Evolutionary conservation across 2,329 filamentous ascomycete genomes (phyloP), one percentile per base, ranked within the genome.

Genomic region (Penicillium capsulatum): DNA sequence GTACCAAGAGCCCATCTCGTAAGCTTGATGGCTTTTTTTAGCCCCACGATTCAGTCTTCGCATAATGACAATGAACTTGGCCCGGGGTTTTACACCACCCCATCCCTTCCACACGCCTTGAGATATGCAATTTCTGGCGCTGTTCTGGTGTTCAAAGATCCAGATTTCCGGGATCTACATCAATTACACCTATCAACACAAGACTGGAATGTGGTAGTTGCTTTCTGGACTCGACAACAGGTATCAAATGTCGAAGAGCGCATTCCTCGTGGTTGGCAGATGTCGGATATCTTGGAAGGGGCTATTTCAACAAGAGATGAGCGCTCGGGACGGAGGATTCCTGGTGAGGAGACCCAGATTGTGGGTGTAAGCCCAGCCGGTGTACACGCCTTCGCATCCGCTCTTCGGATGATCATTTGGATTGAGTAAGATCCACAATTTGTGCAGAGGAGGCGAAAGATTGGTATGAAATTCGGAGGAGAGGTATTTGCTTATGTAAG

Each of bases 331-430:
- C 22, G 20, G 14, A 28, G 26, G 17, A 15, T 28, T 36, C 22
- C 26, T 20, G 34, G 26, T 8, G 11, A 4, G 22, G 14, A 27
- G 7, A 20, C 34, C 11, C 22, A 36, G 24, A 17, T 27, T 11
- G 34, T 27, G 9, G 20, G 34, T 16, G 26, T 29, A 9, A 28
- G 34, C 22, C 24, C 19, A 11, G 20, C 15, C 11, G 26, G 22
- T 17, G 22, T 28, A 15, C n/a, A 28, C 6, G 34, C 34, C 7
- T 36, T 36, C 11, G 22, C 22, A 17, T 29, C 34, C 16, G 22
- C 34, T 29, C 29, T 36, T 20, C 22, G 17, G n/a, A 36, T 36
- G 34, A 17, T 36, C 7, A 36, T 36, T 17, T 36, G 34, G 24
- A n/a, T 33, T 4, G 31, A 33, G 22, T 24, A 24, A 11, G 22